A percentile compares a stretch with the other conserved stretches of the same genome.
phyloP scores from a whole-genome alignment of 2,329 filamentous ascomycete genomes.

The Colletotrichum aenigma region DNA sequence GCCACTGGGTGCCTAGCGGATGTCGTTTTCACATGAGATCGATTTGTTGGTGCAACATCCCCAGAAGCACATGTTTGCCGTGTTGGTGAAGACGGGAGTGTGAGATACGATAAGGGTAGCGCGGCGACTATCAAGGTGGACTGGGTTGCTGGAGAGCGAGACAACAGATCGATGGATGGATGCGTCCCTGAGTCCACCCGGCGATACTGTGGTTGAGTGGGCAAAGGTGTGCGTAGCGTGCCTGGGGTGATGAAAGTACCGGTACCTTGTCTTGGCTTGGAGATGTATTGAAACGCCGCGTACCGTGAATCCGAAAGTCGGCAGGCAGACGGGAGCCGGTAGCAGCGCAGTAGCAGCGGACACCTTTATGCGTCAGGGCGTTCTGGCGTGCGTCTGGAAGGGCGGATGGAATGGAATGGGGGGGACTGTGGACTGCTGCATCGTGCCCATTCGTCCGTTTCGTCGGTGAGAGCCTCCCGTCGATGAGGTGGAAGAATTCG shows the following conservation, averaged over 20 bases:
- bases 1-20: neutral
- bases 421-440: neutral
- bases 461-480: neutral
- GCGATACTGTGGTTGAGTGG: neutral
- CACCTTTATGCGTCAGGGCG: constrained; percentile 2
- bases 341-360: neutral
- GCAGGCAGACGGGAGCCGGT: neutral
- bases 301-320: neutral
- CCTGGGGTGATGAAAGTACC: neutral
- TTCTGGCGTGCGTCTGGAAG: constrained; percentile 21
- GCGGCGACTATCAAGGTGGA: neutral
- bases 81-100: neutral
- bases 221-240: neutral
- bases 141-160: neutral
- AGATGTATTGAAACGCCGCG: neutral
- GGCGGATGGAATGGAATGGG: constrained; percentile 11
- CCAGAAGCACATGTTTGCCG: constrained; percentile 1
- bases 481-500: neutral
- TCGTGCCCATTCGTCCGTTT: neutral
- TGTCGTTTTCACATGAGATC: constrained; percentile 6
- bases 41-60: neutral
- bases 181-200: neutral
- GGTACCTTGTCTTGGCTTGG: neutral
- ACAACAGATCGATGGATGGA: neutral
- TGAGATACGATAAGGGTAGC: neutral